These are phyloP conservation scores for Dendrothele bispora DNA, from an alignment of 768 basidiomycete genomes.

Conservation along the genomic window DNA sequence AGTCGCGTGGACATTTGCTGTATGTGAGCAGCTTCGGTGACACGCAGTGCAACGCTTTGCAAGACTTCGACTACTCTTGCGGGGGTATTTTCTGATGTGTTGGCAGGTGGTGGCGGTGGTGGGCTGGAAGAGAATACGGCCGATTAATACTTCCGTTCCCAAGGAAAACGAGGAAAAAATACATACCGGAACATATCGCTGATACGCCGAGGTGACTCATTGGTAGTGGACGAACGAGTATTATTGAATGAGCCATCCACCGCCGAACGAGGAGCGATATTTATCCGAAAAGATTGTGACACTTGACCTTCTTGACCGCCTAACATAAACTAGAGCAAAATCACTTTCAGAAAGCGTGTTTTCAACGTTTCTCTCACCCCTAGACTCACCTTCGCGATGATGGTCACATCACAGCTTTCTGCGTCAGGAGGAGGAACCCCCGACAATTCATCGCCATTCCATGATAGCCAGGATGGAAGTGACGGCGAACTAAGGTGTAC, in stretches of 20 bases:
- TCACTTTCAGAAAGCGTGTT: neutral
- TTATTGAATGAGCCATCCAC: conserved; percentile 29
- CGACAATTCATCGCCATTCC: conserved; percentile 81
- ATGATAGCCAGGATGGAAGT: conserved; percentile 84
- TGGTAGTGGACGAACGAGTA: neutral
- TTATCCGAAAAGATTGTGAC: conserved; percentile 64
- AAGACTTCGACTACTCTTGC: conserved; percentile 67
- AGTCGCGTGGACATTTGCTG: conserved; percentile 54
- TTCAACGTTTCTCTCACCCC: neutral
- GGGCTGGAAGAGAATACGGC: neutral
- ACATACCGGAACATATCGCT: neutral
- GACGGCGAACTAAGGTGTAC: conserved; percentile 80
- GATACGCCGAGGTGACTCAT: neutral
- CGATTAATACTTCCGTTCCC: neutral
- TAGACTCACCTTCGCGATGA: conserved; percentile 67
- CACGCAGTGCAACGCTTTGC: conserved; percentile 74
- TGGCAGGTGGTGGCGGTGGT: conserved; percentile 1
- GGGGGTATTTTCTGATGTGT: conserved; percentile 5
- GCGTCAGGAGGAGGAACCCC: conserved; percentile 81
- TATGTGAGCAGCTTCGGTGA: conserved; percentile 70
- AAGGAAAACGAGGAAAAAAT: neutral
- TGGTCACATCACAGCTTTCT: conserved; percentile 72
- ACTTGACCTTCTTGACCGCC: conserved; percentile 76
- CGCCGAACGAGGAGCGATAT: conserved; percentile 62
- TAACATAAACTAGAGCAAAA: conserved; percentile 53